phyloP scores from a whole-genome alignment of 2,329 filamentous ascomycete species.

The Emericellopsis atlantica region DNA sequence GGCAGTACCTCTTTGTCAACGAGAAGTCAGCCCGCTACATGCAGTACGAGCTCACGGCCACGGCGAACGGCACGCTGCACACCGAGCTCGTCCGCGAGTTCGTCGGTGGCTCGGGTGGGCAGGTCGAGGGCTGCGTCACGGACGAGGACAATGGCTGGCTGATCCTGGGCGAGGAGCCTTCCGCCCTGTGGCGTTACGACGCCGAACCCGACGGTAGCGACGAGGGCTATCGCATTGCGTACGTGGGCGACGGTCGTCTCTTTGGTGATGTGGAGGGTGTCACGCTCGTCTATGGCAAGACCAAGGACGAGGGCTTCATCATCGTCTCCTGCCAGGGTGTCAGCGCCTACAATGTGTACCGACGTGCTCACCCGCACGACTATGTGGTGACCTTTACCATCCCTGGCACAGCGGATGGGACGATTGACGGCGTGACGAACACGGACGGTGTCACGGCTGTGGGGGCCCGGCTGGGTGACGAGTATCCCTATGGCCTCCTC shows the following conservation, averaged over 20 bases:
- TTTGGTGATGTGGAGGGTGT: slow-evolving; percentile 41
- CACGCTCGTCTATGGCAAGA: slow-evolving; percentile 32
- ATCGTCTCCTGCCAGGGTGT: slow-evolving; percentile 40
- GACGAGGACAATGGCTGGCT: slow-evolving; percentile 37
- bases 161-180: slow-evolving; percentile 38
- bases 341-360: slow-evolving; percentile 38
- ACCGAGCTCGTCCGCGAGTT: slow-evolving; percentile 37
- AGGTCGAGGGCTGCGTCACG: slow-evolving; percentile 40
- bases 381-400: slow-evolving; percentile 37
- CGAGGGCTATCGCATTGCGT: slow-evolving; percentile 20
- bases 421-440: slow-evolving; percentile 37
- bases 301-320: slow-evolving; percentile 30
- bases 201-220: slow-evolving; percentile 31
- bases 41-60: slow-evolving; percentile 34
- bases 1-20: slow-evolving; percentile 42
- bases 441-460: slow-evolving; percentile 38
- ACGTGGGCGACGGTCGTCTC: slow-evolving; percentile 32
- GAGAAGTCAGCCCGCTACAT: slow-evolving; percentile 39
- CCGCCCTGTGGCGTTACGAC: slow-evolving; percentile 37
- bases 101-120: slow-evolving; percentile 33
- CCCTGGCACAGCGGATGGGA: slow-evolving; percentile 22
- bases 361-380: slow-evolving; percentile 31
- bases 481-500: slow-evolving; percentile 29
- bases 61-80: slow-evolving; percentile 24
- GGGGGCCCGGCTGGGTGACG: slow-evolving; percentile 24